A percentile compares a stretch with the other conserved stretches of the same genome.
These are phyloP conservation scores for Coemansia sp. DNA, from an alignment of 192 early-diverging fungal genomes.

Conservation along the genomic window DNA sequence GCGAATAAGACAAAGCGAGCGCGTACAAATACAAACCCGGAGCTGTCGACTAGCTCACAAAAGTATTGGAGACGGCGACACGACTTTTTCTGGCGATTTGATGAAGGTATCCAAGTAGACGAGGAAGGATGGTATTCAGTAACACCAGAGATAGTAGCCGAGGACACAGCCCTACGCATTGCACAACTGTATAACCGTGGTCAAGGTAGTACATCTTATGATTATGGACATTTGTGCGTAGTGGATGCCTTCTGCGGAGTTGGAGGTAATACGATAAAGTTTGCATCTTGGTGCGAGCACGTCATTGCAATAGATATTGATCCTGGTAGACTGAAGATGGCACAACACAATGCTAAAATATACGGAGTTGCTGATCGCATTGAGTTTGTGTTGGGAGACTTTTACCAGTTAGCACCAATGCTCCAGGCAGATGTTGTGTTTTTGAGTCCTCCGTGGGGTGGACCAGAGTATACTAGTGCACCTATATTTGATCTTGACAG, in stretches of 20 bases:
- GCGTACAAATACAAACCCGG: slow-evolving; percentile 3
- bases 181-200: slow-evolving; percentile 36
- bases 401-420: slow-evolving; percentile 68
- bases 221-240: slow-evolving; percentile 62
- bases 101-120: slow-evolving; percentile 85
- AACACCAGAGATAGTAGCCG: slow-evolving; percentile 87
- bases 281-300: slow-evolving; percentile 81
- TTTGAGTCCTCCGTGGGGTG: slow-evolving; percentile 96
- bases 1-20: neutral
- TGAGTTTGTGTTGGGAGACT: slow-evolving; percentile 91
- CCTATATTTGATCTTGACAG: slow-evolving; percentile 31
- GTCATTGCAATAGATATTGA: slow-evolving; percentile 95
- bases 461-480: slow-evolving; percentile 67
- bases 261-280: slow-evolving; percentile 96
- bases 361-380: slow-evolving; percentile 93
- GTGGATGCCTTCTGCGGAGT: slow-evolving; percentile 96
- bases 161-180: slow-evolving; percentile 62
- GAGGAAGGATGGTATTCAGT: slow-evolving; percentile 93
- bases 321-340: slow-evolving; percentile 72
- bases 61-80: slow-evolving; percentile 90
- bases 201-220: neutral
- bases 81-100: slow-evolving; percentile 78
- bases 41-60: slow-evolving; percentile 22
- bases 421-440: slow-evolving; percentile 87
- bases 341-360: slow-evolving; percentile 79